Evolutionary conservation across 2,329 filamentous ascomycete genomes (phyloP), one percentile per base, ranked within the genome.

Genomic region (Exophiala spinifera): DNA sequence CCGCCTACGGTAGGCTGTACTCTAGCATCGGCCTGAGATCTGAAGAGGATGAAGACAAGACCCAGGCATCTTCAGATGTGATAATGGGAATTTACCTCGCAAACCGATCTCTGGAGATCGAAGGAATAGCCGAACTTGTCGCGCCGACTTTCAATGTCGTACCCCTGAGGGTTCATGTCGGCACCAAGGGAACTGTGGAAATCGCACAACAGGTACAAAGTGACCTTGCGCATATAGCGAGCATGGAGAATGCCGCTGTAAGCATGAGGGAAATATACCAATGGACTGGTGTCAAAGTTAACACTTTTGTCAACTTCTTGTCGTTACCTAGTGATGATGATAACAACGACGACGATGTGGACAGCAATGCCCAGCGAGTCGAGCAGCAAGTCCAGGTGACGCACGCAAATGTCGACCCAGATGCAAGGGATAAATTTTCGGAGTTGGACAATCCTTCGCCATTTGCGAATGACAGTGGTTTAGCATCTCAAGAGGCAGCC

Each of bases 291-390:
- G 71, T 90, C 1, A 75, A 70, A 50, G 69, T 95, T 1, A 80
- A 88, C 62, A 84, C 80, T 0, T 92, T 89, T 71, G 83, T 96
- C 63, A 96, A 96, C 67, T 94, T 95, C 61, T 70, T 95, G 15
- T 83, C 77, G 48, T 68, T 84, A 4, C 79, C 79, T 1, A 31
- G 45, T n/a, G 36, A 31, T 55, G n/a, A 36, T 33, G 19, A 31
- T 11, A 15, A 42, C 49, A 55, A 46, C 7, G 49, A 54, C n/a
- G 36, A 31, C n/a, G 37, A 45, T 37, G 31, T 14, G 28, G 37
- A 33, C 21, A 13, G 15, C 19, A 15, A 14, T 17, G 28, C 17
- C 13, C 46, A 23, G 36, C n/a, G 15, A 21, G 42, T 17, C 19
- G 13, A 4, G 14, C 19, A 37, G n/a, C 14, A 37, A 23, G 51